These are phyloP conservation scores for Salix brachista DNA, from an alignment of 345 rosid genomes.

Conservation along the genomic window DNA sequence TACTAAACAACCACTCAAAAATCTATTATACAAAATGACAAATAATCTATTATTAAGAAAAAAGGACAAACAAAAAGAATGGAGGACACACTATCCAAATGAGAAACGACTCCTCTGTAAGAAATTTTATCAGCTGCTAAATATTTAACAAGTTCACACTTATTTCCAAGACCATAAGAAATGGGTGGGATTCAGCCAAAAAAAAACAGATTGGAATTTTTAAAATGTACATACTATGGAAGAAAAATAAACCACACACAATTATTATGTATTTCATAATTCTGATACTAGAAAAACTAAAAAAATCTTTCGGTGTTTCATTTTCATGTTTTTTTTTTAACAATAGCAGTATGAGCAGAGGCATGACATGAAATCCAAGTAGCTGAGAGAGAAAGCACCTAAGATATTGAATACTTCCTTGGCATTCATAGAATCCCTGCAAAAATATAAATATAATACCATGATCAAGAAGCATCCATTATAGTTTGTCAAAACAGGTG, in stretches of 20 bases:
- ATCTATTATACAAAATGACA: background rate
- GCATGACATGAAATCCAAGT: background rate
- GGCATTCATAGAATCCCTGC: constrained; percentile 43
- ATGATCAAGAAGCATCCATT: constrained; percentile 14
- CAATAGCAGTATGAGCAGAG: background rate
- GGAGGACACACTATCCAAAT: background rate
- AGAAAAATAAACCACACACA: background rate
- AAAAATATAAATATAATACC: constrained; percentile 9
- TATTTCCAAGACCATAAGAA: background rate
- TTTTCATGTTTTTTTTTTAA: too few relatives aligned
- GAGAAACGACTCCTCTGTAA: background rate
- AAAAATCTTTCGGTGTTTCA: too few relatives aligned
- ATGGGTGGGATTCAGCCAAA: background rate
- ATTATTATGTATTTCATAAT: background rate
- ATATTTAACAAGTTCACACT: background rate
- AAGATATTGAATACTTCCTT: constrained; percentile 35
- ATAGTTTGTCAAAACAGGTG: constrained; percentile 8
- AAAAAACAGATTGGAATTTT: background rate
- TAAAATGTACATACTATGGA: background rate
- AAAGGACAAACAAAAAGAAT: background rate
- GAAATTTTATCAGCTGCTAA: background rate
- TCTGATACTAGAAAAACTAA: background rate
- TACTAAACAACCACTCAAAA: background rate
- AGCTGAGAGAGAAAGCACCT: constrained; percentile 37
- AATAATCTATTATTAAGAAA: background rate